Evolutionary conservation across 2,329 filamentous ascomycete genomes (phyloP).

Genomic region (Annulohypoxylon truncatum): DNA sequence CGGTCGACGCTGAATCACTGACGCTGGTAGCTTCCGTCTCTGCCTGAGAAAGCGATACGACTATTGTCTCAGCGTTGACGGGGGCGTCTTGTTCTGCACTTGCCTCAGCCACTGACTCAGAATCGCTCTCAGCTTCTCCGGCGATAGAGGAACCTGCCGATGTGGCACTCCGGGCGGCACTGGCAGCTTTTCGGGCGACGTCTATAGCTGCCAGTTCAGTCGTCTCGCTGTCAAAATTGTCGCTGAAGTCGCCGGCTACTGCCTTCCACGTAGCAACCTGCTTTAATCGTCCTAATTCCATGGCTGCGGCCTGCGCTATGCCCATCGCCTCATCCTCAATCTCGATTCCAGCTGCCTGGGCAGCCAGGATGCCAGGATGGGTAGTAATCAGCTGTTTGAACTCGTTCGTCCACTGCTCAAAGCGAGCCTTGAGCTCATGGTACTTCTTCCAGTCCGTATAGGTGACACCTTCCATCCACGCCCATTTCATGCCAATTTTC

Average conservation of each 20-base stretch:
- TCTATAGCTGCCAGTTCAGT: constrained; percentile 68
- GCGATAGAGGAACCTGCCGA: constrained; percentile 26
- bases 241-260: constrained; percentile 74
- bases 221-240: constrained; percentile 80
- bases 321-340: constrained; percentile 84
- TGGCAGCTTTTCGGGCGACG: constrained; percentile 51
- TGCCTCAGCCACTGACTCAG: constrained; percentile 30
- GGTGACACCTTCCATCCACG: constrained; percentile 93
- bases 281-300: constrained; percentile 83
- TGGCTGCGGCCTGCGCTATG: constrained; percentile 80
- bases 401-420: constrained; percentile 86
- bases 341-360: constrained; percentile 74
- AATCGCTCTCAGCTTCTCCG: constrained; percentile 37
- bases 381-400: constrained; percentile 80
- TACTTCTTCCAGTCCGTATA: constrained; percentile 99
- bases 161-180: constrained; percentile 45
- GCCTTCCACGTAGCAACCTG: constrained; percentile 89
- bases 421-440: constrained; percentile 84
- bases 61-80: constrained; percentile 46
- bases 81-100: constrained; percentile 49
- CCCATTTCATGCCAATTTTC: constrained; percentile 94
- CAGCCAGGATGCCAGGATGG: constrained; percentile 76
- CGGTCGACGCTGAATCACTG: constrained; percentile 42
- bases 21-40: constrained; percentile 43
- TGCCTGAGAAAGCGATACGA: constrained; percentile 37